These are phyloP conservation scores for Nakaseomyces sp. DNA, from an alignment of 1,139 yeast genomes.

Conservation along the genomic window DNA sequence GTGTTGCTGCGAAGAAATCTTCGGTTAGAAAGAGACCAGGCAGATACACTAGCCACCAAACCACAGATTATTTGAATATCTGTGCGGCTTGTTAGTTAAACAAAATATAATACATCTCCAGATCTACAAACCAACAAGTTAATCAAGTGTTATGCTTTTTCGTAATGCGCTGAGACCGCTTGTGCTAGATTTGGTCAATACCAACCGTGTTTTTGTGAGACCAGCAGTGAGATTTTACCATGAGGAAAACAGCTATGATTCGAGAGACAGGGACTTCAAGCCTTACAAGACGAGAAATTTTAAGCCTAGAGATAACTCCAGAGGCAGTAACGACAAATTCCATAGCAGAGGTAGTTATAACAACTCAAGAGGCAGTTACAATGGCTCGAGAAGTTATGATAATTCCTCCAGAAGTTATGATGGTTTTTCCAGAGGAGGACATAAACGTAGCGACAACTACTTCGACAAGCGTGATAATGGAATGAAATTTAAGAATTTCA, in stretches of 20 bases:
- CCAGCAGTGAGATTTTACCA: not conserved
- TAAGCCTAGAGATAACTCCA: not conserved
- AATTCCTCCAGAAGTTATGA: not conserved
- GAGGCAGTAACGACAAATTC: not conserved
- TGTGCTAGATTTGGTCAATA: not conserved
- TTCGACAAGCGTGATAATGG: not conserved
- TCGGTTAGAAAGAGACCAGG: too few species aligned
- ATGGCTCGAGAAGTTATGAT: not conserved
- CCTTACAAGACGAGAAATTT: not conserved
- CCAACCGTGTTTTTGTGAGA: not conserved
- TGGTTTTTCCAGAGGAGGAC: not conserved
- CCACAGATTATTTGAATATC: too few species aligned
- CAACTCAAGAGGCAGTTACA: not conserved
- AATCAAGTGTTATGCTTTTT: not conserved
- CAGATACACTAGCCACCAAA: too few species aligned
- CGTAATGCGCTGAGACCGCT: slow-evolving; percentile 3
- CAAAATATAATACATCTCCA: too few species aligned
- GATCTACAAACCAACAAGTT: not conserved
- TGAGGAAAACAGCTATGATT: not conserved
- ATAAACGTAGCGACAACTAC: not conserved
- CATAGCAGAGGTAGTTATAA: not conserved
- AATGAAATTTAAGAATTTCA: not conserved
- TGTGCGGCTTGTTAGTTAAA: too few species aligned
- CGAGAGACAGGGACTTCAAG: not conserved
- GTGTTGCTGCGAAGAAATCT: too few species aligned